These are phyloP conservation scores for Paraconiothyrium sp. DNA, from an alignment of 2,329 filamentous ascomycete species.

Conservation along the genomic window DNA sequence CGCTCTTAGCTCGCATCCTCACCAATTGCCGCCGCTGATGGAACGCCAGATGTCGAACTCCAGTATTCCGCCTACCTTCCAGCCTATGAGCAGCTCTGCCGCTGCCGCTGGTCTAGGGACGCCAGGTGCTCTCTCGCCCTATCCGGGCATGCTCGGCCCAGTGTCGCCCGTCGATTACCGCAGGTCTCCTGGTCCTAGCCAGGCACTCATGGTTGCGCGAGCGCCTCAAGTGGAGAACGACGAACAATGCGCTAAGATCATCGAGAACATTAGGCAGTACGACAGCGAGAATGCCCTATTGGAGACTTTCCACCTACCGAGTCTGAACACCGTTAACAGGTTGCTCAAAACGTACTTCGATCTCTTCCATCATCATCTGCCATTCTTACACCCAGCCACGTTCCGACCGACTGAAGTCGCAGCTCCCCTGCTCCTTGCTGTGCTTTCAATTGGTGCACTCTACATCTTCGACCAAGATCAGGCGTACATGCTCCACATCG, in stretches of 20 bases:
- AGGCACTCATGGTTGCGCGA: constrained; percentile 70
- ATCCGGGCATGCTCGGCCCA: constrained; percentile 72
- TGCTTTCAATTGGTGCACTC: constrained; percentile 92
- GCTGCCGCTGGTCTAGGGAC: constrained; percentile 74
- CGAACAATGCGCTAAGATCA: constrained; percentile 83
- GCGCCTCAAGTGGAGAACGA: constrained; percentile 85
- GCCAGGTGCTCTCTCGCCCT: constrained; percentile 78
- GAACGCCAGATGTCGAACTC: constrained; percentile 66
- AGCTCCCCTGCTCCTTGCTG: constrained; percentile 84
- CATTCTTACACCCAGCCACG: constrained; percentile 91
- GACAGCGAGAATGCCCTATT: constrained; percentile 85
- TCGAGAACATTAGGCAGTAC: constrained; percentile 83
- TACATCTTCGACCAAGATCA: constrained; percentile 98
- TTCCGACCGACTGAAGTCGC: constrained; percentile 84
- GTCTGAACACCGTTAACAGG: constrained; percentile 81
- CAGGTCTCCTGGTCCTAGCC: constrained; percentile 73
- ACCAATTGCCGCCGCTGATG: constrained; percentile 74
- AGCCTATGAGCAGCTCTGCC: constrained; percentile 77
- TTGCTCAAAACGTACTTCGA: constrained; percentile 97
- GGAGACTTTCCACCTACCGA: constrained; percentile 89
- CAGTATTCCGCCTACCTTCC: constrained; percentile 70
- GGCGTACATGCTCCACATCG: constrained; percentile 96
- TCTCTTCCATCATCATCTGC: constrained; percentile 94
- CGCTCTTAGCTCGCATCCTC: constrained; percentile 66
- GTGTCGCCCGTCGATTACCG: constrained; percentile 75